Percentiles rank a stretch among this genome's conserved stretches.
Conservation (phyloP, 371 early-diverging fungal genomes). For the Catenaria anguillulae region DNA sequence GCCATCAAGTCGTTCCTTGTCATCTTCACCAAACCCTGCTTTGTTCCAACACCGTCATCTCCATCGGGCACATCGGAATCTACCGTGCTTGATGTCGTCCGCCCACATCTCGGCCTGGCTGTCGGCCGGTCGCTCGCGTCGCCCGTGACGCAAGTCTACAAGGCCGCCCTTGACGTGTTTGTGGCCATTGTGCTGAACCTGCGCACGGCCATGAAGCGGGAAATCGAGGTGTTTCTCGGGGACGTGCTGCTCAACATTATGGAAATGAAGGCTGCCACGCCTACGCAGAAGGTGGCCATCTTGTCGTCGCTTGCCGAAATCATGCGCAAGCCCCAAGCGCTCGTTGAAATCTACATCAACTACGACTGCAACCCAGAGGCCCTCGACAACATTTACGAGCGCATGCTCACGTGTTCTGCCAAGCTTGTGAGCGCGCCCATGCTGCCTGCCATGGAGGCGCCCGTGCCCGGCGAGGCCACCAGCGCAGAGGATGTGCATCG, state of each 20-base stretch:
- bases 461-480: constrained; percentile 36
- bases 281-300: constrained; percentile 27
- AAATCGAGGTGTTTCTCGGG: constrained; percentile 58
- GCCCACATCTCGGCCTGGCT: constrained; percentile 66
- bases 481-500: constrained; percentile 39
- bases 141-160: constrained; percentile 61
- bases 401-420: constrained; percentile 47
- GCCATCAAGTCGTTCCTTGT: not conserved
- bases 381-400: constrained; percentile 61
- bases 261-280: constrained; percentile 31
- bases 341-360: constrained; percentile 91
- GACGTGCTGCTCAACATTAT: constrained; percentile 56
- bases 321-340: constrained; percentile 61
- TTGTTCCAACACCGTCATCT: constrained; percentile 20
- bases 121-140: constrained; percentile 62
- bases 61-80: constrained; percentile 12
- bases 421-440: constrained; percentile 42
- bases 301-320: constrained; percentile 35
- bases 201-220: constrained; percentile 54
- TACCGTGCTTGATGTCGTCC: constrained; percentile 57
- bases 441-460: constrained; percentile 41
- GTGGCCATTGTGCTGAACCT: constrained; percentile 54
- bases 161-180: constrained; percentile 64
- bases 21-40: constrained; percentile 37
- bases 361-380: constrained; percentile 83